These are phyloP conservation scores for Neurospora sp. DNA, from an alignment of 495 filamentous ascomycete genomes.

Conservation along the genomic window DNA sequence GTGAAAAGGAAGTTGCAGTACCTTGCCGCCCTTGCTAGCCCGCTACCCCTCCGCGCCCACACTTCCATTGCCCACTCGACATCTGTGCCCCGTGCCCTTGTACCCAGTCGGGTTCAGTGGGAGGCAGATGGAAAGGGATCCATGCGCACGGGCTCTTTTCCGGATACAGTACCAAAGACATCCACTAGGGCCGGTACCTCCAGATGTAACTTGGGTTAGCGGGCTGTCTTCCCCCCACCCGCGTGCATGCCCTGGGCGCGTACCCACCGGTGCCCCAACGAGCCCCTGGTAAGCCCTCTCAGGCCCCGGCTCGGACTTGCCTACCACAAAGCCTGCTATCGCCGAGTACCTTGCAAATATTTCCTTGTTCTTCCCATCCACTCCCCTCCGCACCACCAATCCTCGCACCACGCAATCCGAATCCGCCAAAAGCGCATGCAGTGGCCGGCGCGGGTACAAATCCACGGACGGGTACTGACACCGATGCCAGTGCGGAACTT, in stretches of 20 bases:
- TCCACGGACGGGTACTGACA: constrained; percentile 19
- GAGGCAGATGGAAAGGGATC: not conserved
- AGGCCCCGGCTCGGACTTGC: not conserved
- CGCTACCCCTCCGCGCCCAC: not conserved
- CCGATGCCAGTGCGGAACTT: constrained; percentile 7
- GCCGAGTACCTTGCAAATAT: not conserved
- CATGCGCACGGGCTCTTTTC: not conserved
- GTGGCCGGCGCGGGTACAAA: not conserved
- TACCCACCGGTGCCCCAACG: not conserved
- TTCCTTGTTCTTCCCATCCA: not conserved
- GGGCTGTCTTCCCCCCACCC: not conserved
- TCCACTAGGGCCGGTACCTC: not conserved
- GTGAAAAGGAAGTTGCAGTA: not conserved
- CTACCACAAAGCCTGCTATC: not conserved
- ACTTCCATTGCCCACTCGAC: not conserved
- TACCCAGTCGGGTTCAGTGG: not conserved
- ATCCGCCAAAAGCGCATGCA: not conserved
- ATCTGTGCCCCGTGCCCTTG: not conserved
- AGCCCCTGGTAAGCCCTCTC: not conserved
- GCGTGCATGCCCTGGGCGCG: not conserved
- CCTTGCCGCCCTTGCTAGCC: not conserved
- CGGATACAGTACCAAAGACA: not conserved
- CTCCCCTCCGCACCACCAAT: not conserved
- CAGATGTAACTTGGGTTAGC: not conserved
- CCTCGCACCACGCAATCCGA: not conserved